Conservation (phyloP, 352 stramenopile genomes). For the Phytophthora macrochlamydospora region DNA sequence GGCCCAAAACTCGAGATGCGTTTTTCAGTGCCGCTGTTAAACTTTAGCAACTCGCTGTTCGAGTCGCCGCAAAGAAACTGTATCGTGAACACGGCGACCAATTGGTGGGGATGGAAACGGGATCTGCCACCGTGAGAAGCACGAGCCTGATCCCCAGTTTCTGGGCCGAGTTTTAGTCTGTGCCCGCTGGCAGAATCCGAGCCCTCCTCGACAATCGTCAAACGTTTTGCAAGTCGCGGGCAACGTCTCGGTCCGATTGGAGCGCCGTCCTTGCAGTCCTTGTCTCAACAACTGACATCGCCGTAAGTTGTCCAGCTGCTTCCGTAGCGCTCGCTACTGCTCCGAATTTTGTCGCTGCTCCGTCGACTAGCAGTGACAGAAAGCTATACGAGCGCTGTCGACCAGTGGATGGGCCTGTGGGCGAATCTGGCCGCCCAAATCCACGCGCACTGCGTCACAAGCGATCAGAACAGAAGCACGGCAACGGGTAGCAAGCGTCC, state of each 20-base stretch:
- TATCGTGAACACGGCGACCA: not conserved
- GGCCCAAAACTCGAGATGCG: not conserved
- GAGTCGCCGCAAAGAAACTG: not conserved
- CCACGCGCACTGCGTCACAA: not conserved
- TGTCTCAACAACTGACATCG: not conserved
- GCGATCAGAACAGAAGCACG: not conserved
- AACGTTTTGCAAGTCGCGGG: not conserved
- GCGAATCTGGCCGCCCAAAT: not conserved
- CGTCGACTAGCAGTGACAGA: not conserved
- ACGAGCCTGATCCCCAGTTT: not conserved
- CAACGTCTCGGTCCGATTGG: not conserved
- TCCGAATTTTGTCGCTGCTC: not conserved
- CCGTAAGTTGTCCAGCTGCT: not conserved
- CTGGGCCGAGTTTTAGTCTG: not conserved
- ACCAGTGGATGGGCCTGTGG: not conserved
- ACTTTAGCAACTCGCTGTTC: not conserved
- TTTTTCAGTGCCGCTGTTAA: not conserved
- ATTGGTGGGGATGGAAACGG: not conserved
- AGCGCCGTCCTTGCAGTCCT: not conserved
- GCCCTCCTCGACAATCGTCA: not conserved
- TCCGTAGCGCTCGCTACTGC: not conserved
- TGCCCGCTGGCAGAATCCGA: not conserved
- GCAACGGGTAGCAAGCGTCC: not conserved
- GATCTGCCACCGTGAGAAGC: not conserved
- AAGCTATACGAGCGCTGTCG: not conserved